Evolutionary conservation across 495 filamentous ascomycete species (phyloP), one percentile per base, ranked within the genome.

Genomic region (Platismatia glauca): DNA sequence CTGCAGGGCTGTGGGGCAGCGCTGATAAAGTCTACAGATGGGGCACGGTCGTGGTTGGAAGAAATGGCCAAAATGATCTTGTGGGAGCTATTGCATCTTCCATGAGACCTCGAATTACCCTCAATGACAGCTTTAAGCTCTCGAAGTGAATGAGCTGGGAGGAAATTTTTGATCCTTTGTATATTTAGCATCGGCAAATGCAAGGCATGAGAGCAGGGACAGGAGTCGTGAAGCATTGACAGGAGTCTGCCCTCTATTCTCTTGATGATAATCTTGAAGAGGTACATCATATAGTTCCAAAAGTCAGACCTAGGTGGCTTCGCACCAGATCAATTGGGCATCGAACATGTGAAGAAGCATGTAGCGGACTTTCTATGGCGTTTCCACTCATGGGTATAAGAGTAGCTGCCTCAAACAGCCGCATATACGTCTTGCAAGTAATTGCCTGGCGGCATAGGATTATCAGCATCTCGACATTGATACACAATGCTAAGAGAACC

Each of bases 31-130:
- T 60, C 64, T 66, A 71, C 74, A 95, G 89, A 79, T 83, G 76
- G 92, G 92, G 70, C 88, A 91, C 74, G 91, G 88, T 69, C 79
- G 84, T 73, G 89, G 88, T 58, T 96, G 92, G 94, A 91, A 86
- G 76, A 89, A 90, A 72, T 98, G 83, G 82, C 94, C 94, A 68
- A 91, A 78, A 79, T 87, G 44, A 63, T 44, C 9, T 18, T 0
- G 15, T 0, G 11, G 27, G 48, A 16, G 22, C 15, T 7, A 18
- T 31, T 6, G 18, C 11, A 18, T 34, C 46, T 15, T 56, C 53
- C 11, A 18, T 8, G 31, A 27, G 15, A 22, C 0, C 41, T 22
- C 2, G 41, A 27, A 5, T 12, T 27, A 7, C 35, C 4, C n/a
- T 27, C 41, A 46, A 35, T 27, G 7, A 38, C 29, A 24, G 37